Evolutionary conservation across 257 asterid genomes (phyloP), one percentile per base, ranked within the genome.

Genomic region (Agastache rugosa): DNA sequence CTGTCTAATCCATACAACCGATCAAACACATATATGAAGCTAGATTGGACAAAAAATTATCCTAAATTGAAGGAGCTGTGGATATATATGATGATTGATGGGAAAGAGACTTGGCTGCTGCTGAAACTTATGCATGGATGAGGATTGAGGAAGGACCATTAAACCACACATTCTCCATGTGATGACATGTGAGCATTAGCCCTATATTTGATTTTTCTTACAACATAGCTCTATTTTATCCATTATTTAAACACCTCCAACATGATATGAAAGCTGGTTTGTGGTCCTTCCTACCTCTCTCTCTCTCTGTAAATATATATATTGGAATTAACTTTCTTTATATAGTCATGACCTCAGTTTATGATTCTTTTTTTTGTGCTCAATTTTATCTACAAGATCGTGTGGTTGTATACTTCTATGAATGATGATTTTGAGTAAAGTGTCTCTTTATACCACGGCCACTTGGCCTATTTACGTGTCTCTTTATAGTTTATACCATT

Each of bases 241-340:
- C 42, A 63, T 63, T 34, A 17, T 58, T 41, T 12, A 53, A 55
- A 37, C 29, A 20, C 27, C 20, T 8, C 23, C 19, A 20, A 60
- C 29, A 50, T 14, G 16, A 53, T 53, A 53, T 66, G 19, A 63
- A 23, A 20, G 58, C 51, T 23, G 19, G 42, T 37, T 58, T 63
- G 83, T 82, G 86, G 86, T 82, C 86, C 83, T n/a, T n/a, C n/a
- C n/a, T n/a, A n/a, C n/a, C n/a, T n/a, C n/a, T 77, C 44, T 63
- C 78, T 80, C 83, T 78, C 54, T 70, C 8, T 27, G 25, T 60
- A 55, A 17, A 31, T 2, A 54, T 19, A 31, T 2, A 54, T 19
- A 34, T 56, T 56, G 73, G 55, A 64, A 56, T 15, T 61, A 8
- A 63, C 74, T 74, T 62, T 63, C 1, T 25, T 5, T 14, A 11